Percentiles rank a stretch among this genome's conserved stretches.
Conservation (phyloP, 176 grass and related monocot species). For the Hyparrhenia diplandra region DNA sequence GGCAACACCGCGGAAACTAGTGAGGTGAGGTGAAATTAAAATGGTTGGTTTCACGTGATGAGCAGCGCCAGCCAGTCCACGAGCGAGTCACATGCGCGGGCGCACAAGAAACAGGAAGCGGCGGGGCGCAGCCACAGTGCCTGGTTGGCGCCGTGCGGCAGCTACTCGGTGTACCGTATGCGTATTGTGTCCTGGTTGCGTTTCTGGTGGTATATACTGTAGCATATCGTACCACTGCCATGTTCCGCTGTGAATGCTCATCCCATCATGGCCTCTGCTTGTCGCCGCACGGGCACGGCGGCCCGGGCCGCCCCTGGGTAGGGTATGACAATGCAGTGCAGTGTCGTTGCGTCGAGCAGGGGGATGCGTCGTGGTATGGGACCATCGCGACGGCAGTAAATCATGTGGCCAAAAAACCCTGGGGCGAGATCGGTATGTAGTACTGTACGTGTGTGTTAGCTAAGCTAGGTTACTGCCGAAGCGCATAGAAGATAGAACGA, state of each 20-base stretch:
- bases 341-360: not conserved
- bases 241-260: not conserved
- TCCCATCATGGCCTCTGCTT: not conserved
- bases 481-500: not conserved
- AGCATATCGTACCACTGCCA: not conserved
- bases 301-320: no score
- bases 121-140: not conserved
- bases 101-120: no score
- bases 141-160: not conserved
- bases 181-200: no score
- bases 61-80: not conserved
- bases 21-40: no score
- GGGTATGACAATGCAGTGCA: not conserved
- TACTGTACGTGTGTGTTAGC: not conserved
- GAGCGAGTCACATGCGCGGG: not conserved
- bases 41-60: not conserved
- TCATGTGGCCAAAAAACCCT: not conserved
- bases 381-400: not conserved
- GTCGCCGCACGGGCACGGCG: no score
- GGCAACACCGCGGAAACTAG: no score
- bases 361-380: not conserved
- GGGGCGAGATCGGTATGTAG: not conserved
- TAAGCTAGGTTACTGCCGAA: not conserved
- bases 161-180: not conserved
- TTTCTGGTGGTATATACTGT: no score